Conservation (phyloP, 1,139 yeast genomes). For the Trichomonascaceae sp. region DNA sequence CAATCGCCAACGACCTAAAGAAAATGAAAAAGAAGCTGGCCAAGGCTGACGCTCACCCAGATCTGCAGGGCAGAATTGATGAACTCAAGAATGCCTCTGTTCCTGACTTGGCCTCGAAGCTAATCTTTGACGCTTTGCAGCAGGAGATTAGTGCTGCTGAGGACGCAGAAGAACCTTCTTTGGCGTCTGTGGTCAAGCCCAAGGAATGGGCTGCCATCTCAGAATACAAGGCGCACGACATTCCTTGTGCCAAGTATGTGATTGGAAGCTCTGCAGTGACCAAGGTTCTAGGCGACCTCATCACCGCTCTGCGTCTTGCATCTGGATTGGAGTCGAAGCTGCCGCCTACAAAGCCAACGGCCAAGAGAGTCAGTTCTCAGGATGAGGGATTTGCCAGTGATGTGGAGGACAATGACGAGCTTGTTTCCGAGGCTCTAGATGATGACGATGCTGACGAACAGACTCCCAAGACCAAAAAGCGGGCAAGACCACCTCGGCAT, state of each 20-base stretch:
- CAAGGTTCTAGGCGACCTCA: too few species aligned
- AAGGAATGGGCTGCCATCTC: too few species aligned
- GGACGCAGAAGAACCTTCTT: constrained; percentile 4
- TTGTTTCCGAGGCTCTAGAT: background rate
- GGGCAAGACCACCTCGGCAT: constrained; percentile 26
- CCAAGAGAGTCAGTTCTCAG: too few species aligned
- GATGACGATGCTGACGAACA: background rate
- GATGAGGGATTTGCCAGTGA: too few species aligned
- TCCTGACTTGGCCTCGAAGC: constrained; percentile 13
- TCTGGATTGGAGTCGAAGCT: too few species aligned
- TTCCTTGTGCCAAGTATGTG: too few species aligned
- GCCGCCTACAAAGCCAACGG: too few species aligned
- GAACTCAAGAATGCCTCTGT: constrained; percentile 14
- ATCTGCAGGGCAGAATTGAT: constrained; percentile 9
- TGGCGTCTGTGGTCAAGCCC: constrained; percentile 6
- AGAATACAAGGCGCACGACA: too few species aligned
- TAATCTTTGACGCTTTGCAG: constrained; percentile 13
- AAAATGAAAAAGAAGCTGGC: constrained; percentile 20
- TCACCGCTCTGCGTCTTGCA: too few species aligned
- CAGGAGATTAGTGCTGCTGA: constrained; percentile 12
- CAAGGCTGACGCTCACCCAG: constrained; percentile 11
- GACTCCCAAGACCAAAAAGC: constrained; percentile 3
- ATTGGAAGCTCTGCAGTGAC: too few species aligned
- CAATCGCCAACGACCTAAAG: constrained; percentile 20
- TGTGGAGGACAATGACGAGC: too few species aligned